Evolutionary conservation across 148 eudicot genomes (phyloP).

Genomic region (Suaeda aralocaspica): DNA sequence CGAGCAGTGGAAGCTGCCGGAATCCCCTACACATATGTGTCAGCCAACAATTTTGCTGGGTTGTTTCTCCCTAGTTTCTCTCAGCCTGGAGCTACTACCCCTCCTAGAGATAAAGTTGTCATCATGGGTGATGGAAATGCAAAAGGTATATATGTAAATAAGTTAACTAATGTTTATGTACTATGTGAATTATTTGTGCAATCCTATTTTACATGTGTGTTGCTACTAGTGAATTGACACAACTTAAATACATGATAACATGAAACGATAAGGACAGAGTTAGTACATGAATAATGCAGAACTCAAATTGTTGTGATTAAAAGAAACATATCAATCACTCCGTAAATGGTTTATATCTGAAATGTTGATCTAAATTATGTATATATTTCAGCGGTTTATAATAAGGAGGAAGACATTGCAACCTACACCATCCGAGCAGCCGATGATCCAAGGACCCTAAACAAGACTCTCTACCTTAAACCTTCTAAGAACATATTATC

Average conservation of each 20-base stretch:
- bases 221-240: too few species aligned
- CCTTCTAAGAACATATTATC: conserved; percentile 45
- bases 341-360: too few species aligned
- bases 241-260: too few species aligned
- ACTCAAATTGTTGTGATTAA: too few species aligned
- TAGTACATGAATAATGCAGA: too few species aligned
- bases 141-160: too few species aligned
- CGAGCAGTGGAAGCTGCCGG: conserved; percentile 51
- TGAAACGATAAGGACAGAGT: too few species aligned
- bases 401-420: conserved; percentile 60
- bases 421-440: conserved; percentile 51
- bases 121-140: conserved; percentile 60
- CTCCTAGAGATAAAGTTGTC: conserved; percentile 61
- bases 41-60: conserved; percentile 46
- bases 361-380: not conserved
- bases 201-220: too few species aligned
- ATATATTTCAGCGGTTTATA: conserved; percentile 35
- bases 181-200: too few species aligned
- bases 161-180: not conserved
- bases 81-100: conserved; percentile 52
- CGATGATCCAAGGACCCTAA: conserved; percentile 61
- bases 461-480: conserved; percentile 50
- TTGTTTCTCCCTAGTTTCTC: conserved; percentile 35
- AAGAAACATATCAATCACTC: too few species aligned
- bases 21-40: conserved; percentile 56